Percentiles rank a stretch among this genome's conserved stretches.
phyloP scores from a whole-genome alignment of 1,284 basidiomycete species.

The Marasmius fiardii region DNA sequence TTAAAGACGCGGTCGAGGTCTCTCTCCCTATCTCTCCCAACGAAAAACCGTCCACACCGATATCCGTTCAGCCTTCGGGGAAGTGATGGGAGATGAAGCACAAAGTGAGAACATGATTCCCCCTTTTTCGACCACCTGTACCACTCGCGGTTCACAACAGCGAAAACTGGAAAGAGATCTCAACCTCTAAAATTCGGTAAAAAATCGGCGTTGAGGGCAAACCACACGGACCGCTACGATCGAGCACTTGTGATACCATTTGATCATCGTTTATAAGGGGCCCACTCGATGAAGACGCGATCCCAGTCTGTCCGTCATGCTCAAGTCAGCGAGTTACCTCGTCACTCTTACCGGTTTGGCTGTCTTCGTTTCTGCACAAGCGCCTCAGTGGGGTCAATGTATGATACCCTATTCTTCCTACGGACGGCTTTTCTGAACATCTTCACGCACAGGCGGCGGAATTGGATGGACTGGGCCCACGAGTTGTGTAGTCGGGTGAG shows the following conservation, averaged over 20 bases:
- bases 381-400: constrained; percentile 7
- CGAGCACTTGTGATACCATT: not conserved
- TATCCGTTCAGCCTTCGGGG: too few species aligned
- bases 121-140: not conserved
- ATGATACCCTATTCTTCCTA: not conserved
- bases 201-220: not conserved
- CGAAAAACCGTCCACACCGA: too few species aligned
- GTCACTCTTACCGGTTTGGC: not conserved
- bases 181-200: not conserved
- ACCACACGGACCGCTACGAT: not conserved
- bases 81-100: too few species aligned
- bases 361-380: not conserved
- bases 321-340: not conserved
- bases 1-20: too few species aligned
- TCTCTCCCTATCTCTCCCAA: too few species aligned
- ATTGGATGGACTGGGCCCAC: constrained; percentile 38
- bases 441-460: constrained; percentile 27
- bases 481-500: constrained; percentile 32
- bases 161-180: not conserved
- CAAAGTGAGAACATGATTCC: too few species aligned
- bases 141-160: not conserved
- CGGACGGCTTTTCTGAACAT: not conserved
- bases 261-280: not conserved
- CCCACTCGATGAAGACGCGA: not conserved
- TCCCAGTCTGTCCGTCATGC: not conserved